These are phyloP conservation scores for Lolium multiflorum DNA, from an alignment of 176 grass and related monocot species.

Conservation along the genomic window DNA sequence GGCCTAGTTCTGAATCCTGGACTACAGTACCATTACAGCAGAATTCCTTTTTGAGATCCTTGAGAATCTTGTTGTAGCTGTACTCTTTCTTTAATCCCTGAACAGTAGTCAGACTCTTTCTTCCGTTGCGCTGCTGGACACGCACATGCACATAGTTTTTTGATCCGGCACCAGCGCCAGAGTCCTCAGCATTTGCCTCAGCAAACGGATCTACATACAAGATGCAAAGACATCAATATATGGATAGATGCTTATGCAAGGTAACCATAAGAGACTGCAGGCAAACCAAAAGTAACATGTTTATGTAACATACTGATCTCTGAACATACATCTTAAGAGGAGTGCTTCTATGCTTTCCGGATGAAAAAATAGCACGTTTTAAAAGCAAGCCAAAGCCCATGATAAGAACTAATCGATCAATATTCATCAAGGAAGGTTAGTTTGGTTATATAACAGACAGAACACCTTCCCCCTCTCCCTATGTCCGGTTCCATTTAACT, in stretches of 20 bases:
- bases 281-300: not conserved
- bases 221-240: slow-evolving; percentile 6
- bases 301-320: not conserved
- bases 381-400: no score
- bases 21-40: slow-evolving; percentile 77
- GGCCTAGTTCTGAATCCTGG: slow-evolving; percentile 69
- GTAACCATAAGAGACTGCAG: not conserved
- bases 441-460: no score
- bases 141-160: slow-evolving; percentile 75
- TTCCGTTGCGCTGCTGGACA: slow-evolving; percentile 72
- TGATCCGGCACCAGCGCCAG: slow-evolving; percentile 56
- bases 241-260: not conserved
- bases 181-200: slow-evolving; percentile 77
- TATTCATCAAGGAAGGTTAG: no score
- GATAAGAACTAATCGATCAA: no score
- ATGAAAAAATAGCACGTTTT: no score
- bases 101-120: slow-evolving; percentile 77
- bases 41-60: slow-evolving; percentile 71
- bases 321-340: not conserved
- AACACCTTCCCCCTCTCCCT: no score
- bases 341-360: no score
- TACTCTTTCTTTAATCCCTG: slow-evolving; percentile 73
- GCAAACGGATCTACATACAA: slow-evolving; percentile 60
- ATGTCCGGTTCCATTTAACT: no score
- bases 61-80: slow-evolving; percentile 74